Base-by-base conservation (phyloP, 1,284 basidiomycete genomes). In the Leccinum fuscescens region DNA sequence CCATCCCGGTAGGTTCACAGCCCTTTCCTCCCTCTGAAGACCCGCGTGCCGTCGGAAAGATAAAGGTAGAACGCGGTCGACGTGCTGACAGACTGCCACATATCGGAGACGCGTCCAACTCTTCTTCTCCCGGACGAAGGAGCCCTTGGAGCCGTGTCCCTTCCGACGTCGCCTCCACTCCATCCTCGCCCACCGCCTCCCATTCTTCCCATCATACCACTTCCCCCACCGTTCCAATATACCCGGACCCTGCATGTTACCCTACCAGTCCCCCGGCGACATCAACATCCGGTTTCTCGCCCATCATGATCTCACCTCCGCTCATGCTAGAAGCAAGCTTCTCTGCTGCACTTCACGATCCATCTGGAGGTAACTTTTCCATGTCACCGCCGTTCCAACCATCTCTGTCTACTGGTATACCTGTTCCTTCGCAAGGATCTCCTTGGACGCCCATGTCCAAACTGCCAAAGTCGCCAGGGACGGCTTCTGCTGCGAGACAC, bases 1-100 rank as follows among this genome's bases (percentile, higher is more conserved):
- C 66, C 62, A 74, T 68, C 60, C 75, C 65, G 63, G 71, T 56
- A 66, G 73, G 66, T 72, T 71, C 55, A 60, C 74, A 62, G 52
- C 68, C 64, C 60, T 73, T 56, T 65, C 68, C 66, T 22, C 39
- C 31, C 4, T 15, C 59, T 12, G 71, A 73, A 49, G 72, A 74
- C 4, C 42, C 61, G 3, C 70, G 60, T 8, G 49, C 52, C 3
- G 46, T 61, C 27, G 62, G 56, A 53, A 71, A 70, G 62, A 31
- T 51, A 31, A 72, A 73, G 44, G 46, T 60, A 20, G 69, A 74
- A 20, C 68, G 71, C 17, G 67, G 66, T 39, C 63, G 72, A 33
- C 71, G 62, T 42, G 58, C 61, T 6, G 71, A 74, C 31, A 61
- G 61, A 49, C 58, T 53, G 0, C 29, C 63, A 14, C 59, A 66